Evolutionary conservation across 2,329 filamentous ascomycete genomes (phyloP), one percentile per base, ranked within the genome.

Genomic region (Botrytis porri): DNA sequence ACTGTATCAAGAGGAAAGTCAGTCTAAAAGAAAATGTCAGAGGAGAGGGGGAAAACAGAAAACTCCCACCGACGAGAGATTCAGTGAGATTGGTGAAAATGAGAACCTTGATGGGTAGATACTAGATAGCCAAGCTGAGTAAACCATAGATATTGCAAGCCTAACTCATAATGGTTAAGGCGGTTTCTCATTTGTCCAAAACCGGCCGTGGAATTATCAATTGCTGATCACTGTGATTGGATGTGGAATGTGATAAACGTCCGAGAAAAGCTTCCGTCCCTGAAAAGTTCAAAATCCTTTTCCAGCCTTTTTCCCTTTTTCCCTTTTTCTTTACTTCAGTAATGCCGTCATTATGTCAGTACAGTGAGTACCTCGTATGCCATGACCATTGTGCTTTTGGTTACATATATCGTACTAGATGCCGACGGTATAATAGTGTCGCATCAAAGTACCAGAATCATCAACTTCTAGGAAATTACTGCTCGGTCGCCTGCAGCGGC

Each of bases 101-200:
- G 65, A 69, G 65, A 69, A 57, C 65, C 65, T 69, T 69, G 65
- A 69, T 57, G 65, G 65, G 37, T 57, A 69, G 35, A 32, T 39
- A n/a, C n/a, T 43, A 57, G 25, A 32, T 39, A 37, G 25, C 25
- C 37, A 67, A 67, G 35, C 35, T 25, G 32, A 51, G 4, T 18
- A 4, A 66, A n/a, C 16, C 51, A 16, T 16, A 54, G 29, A 66
- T 32, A 8, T 22, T 2, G 25, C 2, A 9, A 6, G 22, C 20
- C 64, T 54, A 51, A 66, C 25, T 5, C 7, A 29, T 12, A 51
- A 29, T 1, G 25, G 45, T 1, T 9, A 66, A 51, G 32, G n/a
- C 3, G 1, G 5, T 20, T 54, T 37, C 25, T 9, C 9, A 39
- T 37, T n/a, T n/a, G 29, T 51, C 63, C 43, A 8, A 66, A 66